Base-by-base conservation (phyloP, 345 rosid species). In the Sisymbrium irio region DNA sequence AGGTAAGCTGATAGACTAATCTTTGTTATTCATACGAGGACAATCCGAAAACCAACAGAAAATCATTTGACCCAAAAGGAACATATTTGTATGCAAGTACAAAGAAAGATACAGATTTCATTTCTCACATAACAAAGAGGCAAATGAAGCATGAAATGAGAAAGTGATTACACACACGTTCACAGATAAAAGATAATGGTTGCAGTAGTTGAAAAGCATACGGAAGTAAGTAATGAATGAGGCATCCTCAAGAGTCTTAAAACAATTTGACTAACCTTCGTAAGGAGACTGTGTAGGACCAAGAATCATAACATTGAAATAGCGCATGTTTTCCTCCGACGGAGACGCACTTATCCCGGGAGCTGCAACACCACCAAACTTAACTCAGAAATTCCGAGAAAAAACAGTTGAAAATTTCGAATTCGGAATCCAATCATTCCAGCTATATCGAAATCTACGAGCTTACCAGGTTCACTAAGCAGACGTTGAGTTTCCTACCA, bases 321-420 rank as follows among this genome's bases (percentile, higher is more conserved):
- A 91, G 0, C 98, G 84, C 98, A 93, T 93, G 40, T 93, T 93
- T 56, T 93, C 98, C 78, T 93, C 98, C 0, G 98, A 93, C 1
- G 98, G 98, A 1, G 98, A 93, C 28, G 98, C 98, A 71, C 98
- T 93, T 51, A 93, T 93, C 78, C 98, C 98, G 3, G 98, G 98
- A 8, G 98, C 98, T 93, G 85, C 66, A 82, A 36, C 7, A 62
- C 35, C 35, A n/a, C 11, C 22, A 35, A 19, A 27, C 0, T 2
- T 44, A 18, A 37, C 39, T 59, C 27, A 19, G n/a, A 46, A 49
- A n/a, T 11, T 17, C 17, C 49, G 0, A 13, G 8, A 25, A 22
- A 22, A 22, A 36, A 47, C 25, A 36, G 0, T 5, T 36, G 10
- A n/a, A 1, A 45, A 30, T 5, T 19, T 25, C 47, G 41, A 51